These are phyloP conservation scores for Rhodotorula taiwanensis DNA, from an alignment of 768 basidiomycete genomes.

Conservation along the genomic window DNA sequence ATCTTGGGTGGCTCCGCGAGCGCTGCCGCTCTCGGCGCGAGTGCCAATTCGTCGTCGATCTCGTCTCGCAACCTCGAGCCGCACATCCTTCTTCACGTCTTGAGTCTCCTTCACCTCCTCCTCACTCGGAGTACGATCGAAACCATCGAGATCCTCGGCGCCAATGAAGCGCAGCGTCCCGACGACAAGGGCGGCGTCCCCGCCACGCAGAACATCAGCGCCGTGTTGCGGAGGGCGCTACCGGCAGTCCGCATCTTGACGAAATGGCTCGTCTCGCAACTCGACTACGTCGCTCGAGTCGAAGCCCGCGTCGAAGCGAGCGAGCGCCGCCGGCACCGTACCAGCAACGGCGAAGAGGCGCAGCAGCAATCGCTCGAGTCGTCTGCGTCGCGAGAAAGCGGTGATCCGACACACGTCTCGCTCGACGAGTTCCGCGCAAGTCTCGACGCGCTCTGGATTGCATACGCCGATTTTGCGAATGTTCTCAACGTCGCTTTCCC, in stretches of 20 bases:
- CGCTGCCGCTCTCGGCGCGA: neutral
- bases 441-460: constrained; percentile 61
- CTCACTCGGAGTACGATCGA: constrained; percentile 62
- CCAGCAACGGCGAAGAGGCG: constrained; percentile 19
- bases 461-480: constrained; percentile 61
- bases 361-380: constrained; percentile 6
- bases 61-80: constrained; percentile 54
- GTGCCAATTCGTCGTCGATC: too few species aligned
- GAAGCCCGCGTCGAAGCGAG: constrained; percentile 16
- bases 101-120: constrained; percentile 59
- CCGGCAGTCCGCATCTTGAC: constrained; percentile 78
- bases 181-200: constrained; percentile 44
- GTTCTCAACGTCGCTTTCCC: constrained; percentile 66
- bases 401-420: constrained; percentile 20
- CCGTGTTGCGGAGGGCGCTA: constrained; percentile 72
- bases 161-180: neutral
- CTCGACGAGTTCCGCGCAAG: constrained; percentile 1
- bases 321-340: constrained; percentile 9
- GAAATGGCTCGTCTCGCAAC: constrained; percentile 79
- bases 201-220: constrained; percentile 75
- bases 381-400: neutral
- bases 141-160: constrained; percentile 44
- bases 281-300: constrained; percentile 56
- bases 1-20: neutral
- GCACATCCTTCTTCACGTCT: constrained; percentile 60